Conservation (phyloP, 768 basidiomycete species). For the Dioszegia crocea region DNA sequence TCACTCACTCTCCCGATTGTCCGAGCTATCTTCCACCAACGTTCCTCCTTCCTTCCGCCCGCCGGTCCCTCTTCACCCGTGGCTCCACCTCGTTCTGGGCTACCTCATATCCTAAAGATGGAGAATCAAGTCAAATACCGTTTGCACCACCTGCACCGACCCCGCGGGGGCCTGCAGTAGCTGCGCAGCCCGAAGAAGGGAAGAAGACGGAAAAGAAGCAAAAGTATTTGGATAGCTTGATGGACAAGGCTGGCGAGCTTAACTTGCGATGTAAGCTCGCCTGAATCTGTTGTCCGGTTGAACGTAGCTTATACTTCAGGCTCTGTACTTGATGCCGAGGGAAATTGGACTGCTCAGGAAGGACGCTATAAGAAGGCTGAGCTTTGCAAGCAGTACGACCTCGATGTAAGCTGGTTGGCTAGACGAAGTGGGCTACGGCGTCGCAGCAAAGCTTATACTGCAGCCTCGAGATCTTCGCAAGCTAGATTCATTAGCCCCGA, state of each 20-base stretch:
- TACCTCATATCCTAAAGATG: slow-evolving; percentile 22
- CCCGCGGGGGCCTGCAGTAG: neutral
- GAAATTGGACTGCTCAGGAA: slow-evolving; percentile 53
- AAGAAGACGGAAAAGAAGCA: slow-evolving; percentile 35
- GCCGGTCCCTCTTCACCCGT: slow-evolving; percentile 19
- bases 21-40: neutral
- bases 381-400: slow-evolving; percentile 75
- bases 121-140: slow-evolving; percentile 20
- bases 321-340: slow-evolving; percentile 79
- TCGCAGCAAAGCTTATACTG: slow-evolving; percentile 5
- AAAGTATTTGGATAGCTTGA: slow-evolving; percentile 45
- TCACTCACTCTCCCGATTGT: too few species aligned
- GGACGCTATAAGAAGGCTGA: slow-evolving; percentile 75
- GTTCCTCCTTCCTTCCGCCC: neutral
- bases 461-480: slow-evolving; percentile 94
- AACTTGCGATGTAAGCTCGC: slow-evolving; percentile 76
- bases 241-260: slow-evolving; percentile 70
- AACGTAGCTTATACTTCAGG: slow-evolving; percentile 52
- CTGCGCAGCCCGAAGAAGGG: slow-evolving; percentile 15
- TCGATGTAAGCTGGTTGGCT: slow-evolving; percentile 65
- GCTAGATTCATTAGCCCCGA: slow-evolving; percentile 89
- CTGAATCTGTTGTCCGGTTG: slow-evolving; percentile 2
- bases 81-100: slow-evolving; percentile 31
- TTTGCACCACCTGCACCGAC: slow-evolving; percentile 18
- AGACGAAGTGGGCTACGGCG: neutral